Evolutionary conservation across 2,329 filamentous ascomycete genomes (phyloP), one percentile per base, ranked within the genome.

Genomic region (Diaporthe longicolla): DNA sequence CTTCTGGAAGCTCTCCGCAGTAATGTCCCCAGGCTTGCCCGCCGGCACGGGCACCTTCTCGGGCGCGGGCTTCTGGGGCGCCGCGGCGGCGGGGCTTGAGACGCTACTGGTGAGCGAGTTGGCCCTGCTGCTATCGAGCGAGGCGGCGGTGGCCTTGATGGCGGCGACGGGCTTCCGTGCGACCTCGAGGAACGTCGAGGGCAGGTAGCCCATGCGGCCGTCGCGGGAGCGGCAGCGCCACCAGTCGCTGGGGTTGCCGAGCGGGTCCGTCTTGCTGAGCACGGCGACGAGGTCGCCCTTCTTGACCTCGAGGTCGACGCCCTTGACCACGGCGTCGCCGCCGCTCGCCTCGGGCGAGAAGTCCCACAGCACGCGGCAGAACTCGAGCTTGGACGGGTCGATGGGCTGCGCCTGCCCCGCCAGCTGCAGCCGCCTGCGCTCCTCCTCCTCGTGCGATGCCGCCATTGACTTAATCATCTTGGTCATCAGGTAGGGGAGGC

Each of bases 251-350:
- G 95, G 91, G 79, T 97, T 95, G 57, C 97, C 97, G 80, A 96
- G 90, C 0, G 97, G 97, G 79, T 99, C 97, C 24, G 91, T 93
- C 86, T 98, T 98, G 85, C 93, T 93, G 71, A 99, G 89, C 0
- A 99, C 95, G 35, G 97, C 97, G 21, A 99, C 95, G 70, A 98
- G 91, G 79, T 99, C 97, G 74, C 96, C 96, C 86, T 98, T 98
- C 85, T 94, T 95, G 32, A 97, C 96, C 48, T 94, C 92, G 19
- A 99, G 89, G 80, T 99, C 97, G 78, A 98, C 91, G 45, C 94
- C 94, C 75, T 92, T 85, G 26, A 88, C 87, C 19, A 84, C 83
- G 71, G 88, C 84, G n/a, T 82, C 80, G 73, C 84, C 80, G 73
- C 84, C 84, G 82, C 89, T 90, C 3, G 90, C 86, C 80, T 96